Evolutionary conservation across 2,329 filamentous ascomycete genomes (phyloP), one percentile per base, ranked within the genome.

Genomic region (Nemania diffusa): DNA sequence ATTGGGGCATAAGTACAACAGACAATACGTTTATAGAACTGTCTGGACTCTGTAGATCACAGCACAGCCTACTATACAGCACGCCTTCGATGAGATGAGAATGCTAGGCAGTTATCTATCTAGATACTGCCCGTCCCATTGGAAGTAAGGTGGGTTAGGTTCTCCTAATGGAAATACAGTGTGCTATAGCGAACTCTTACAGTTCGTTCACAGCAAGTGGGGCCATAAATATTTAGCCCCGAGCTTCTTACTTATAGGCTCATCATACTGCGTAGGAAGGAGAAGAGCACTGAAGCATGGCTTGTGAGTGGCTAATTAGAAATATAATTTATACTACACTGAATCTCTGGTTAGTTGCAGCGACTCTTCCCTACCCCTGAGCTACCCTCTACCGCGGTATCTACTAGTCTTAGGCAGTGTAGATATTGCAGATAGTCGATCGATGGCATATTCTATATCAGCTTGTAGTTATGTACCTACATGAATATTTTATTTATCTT

Each of bases 41-140:
- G 55, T 63, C 64, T 64, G 50, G 64, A 57, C 60, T 67, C 50
- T 59, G 64, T 57, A 63, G 55, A 63, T 67, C 44, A 27, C 32
- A 20, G 50, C 24, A 37, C 37, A 56, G 40, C 50, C 48, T 56
- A 29, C 48, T 42, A 27, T 5, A 15, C 6, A n/a, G 44, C 57
- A 46, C 55, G 58, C 46, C 55, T 52, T 53, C n/a, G n/a, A 53
- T 37, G 44, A 44, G 37, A 53, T 58, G 26, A 64, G 37, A 34
- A 37, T 22, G 52, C 57, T 20, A 46, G 34, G 13, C 40, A 32
- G 29, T 32, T 32, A 9, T 32, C n/a, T n/a, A n/a, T n/a, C n/a
- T n/a, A n/a, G n/a, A n/a, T n/a, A 44, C 15, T 15, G 13, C 13
- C 13, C 37, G 7, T 44, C 17, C 40, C 40, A 44, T n/a, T n/a